A percentile compares a stretch with the other conserved stretches of the same genome.
phyloP scores from a whole-genome alignment of 257 asterid species.

The Scutellaria galericulata region DNA sequence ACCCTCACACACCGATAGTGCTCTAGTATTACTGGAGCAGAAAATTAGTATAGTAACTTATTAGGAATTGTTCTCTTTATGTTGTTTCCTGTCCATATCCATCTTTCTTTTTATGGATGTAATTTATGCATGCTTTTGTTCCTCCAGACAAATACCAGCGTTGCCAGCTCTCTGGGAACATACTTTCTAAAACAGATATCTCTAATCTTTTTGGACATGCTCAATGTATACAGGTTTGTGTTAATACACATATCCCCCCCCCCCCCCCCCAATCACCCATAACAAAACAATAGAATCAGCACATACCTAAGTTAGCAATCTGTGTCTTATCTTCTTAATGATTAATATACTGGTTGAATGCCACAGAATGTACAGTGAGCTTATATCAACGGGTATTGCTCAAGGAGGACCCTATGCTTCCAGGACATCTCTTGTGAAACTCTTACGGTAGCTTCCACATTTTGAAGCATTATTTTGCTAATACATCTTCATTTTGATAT shows the following conservation, averaged over 20 bases:
- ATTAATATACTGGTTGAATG: conserved; percentile 35
- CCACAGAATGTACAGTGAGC: conserved; percentile 93
- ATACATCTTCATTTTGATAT: conserved; percentile 20
- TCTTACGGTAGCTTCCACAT: conserved; percentile 64
- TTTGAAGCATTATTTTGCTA: conserved; percentile 21
- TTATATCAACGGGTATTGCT: conserved; percentile 74
- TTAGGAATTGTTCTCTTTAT: conserved; percentile 2
- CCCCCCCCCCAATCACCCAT: too few relatives aligned
- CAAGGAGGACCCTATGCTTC: conserved; percentile 91
- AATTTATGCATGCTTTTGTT: conserved; percentile 33
- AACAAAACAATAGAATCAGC: background rate
- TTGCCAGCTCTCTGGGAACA: conserved; percentile 81
- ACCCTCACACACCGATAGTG: background rate
- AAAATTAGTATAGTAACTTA: background rate
- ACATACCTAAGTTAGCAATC: background rate
- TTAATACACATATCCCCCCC: background rate
- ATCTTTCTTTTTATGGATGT: conserved; percentile 25
- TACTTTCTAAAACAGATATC: conserved; percentile 77
- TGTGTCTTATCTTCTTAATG: conserved; percentile 19
- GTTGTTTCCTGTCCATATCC: conserved; percentile 20
- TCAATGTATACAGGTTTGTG: conserved; percentile 82
- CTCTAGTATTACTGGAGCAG: background rate
- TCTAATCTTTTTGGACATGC: conserved; percentile 83
- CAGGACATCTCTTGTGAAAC: conserved; percentile 77
- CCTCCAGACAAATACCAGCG: conserved; percentile 88